Evolutionary conservation across 495 filamentous ascomycete genomes (phyloP).

Genomic region (Cetradonia linearis): DNA sequence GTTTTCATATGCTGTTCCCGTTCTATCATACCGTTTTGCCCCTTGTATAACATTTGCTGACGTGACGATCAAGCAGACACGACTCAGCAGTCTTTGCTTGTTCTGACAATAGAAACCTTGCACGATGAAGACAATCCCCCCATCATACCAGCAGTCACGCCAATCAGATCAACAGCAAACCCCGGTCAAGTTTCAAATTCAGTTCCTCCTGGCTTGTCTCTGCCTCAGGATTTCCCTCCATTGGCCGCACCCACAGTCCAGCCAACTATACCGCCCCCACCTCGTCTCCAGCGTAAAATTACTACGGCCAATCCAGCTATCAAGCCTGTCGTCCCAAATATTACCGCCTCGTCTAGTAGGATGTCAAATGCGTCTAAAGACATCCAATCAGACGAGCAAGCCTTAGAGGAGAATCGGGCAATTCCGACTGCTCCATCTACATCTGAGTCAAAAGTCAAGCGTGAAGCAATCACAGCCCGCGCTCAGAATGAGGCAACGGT

Average conservation of each 20-base stretch:
- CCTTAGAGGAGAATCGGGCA: constrained; percentile 4
- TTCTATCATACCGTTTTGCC: background rate
- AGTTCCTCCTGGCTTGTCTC: constrained; percentile 21
- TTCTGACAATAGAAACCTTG: background rate
- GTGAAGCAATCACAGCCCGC: constrained; percentile 13
- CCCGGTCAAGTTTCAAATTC: constrained; percentile 15
- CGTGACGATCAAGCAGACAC: background rate
- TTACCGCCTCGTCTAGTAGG: constrained; percentile 23
- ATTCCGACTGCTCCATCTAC: constrained; percentile 21
- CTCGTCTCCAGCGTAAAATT: constrained; percentile 10
- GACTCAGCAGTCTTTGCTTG: background rate
- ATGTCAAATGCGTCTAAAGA: constrained; percentile 24
- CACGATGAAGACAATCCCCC: background rate
- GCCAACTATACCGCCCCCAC: constrained; percentile 5
- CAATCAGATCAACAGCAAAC: constrained; percentile 4
- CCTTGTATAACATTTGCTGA: background rate
- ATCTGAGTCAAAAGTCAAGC: constrained; percentile 18
- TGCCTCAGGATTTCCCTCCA: constrained; percentile 43
- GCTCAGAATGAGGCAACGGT: background rate
- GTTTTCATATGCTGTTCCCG: background rate
- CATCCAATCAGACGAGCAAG: constrained; percentile 18
- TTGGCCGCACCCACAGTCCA: constrained; percentile 32
- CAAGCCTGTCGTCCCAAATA: constrained; percentile 26
- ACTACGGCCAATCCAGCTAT: constrained; percentile 19
- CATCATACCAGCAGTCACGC: background rate